These are phyloP conservation scores for Stachybotrys echinatus DNA, from an alignment of 2,329 filamentous ascomycete genomes.

Conservation along the genomic window DNA sequence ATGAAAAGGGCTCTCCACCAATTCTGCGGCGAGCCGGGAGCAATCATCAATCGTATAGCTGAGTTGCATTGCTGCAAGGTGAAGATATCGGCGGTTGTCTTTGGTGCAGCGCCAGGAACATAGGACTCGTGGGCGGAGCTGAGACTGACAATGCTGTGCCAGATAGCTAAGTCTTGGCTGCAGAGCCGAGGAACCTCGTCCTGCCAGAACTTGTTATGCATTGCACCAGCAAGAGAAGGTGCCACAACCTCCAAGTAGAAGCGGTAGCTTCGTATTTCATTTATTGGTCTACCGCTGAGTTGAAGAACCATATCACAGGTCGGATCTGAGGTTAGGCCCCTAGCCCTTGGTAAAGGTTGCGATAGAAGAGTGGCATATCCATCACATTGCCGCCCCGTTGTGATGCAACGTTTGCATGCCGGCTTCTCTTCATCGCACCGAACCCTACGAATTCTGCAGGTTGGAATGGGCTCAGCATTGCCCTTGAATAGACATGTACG, in stretches of 20 bases:
- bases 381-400: conserved; percentile 27
- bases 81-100: background rate
- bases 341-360: background rate
- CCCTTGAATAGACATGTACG: background rate
- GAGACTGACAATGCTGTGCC: conserved; percentile 13
- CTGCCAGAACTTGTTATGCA: conserved; percentile 16
- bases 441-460: conserved; percentile 25
- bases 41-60: conserved; percentile 8
- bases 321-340: conserved; percentile 3
- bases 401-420: conserved; percentile 25
- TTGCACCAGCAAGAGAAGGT: conserved; percentile 1
- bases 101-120: background rate
- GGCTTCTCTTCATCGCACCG: conserved; percentile 30
- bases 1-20: conserved; percentile 8
- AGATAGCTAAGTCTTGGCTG: conserved; percentile 9
- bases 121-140: conserved; percentile 9
- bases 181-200: conserved; percentile 11
- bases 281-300: background rate
- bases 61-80: conserved; percentile 11
- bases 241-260: conserved; percentile 4
- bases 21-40: conserved; percentile 1
- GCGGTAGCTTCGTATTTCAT: conserved; percentile 2
- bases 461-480: background rate
- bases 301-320: background rate
- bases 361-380: conserved; percentile 22